Percentiles rank a stretch among this genome's conserved stretches.
Conservation (phyloP, 2,329 filamentous ascomycete genomes). For the Botryotinia globosa region DNA sequence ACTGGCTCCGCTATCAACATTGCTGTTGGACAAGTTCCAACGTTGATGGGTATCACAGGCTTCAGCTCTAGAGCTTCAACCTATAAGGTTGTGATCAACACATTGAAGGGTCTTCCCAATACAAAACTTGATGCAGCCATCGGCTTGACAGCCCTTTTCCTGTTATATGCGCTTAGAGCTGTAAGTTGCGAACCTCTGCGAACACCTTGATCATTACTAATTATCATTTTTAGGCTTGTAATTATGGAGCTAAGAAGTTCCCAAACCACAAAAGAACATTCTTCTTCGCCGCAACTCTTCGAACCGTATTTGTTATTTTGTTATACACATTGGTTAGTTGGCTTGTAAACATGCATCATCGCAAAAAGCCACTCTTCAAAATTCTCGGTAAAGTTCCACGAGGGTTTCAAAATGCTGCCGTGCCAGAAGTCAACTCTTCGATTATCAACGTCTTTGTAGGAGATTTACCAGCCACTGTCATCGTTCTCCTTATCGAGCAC, state of each 20-base stretch:
- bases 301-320: slow-evolving; percentile 87
- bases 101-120: slow-evolving; percentile 65
- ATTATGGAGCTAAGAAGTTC: slow-evolving; percentile 62
- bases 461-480: slow-evolving; percentile 80
- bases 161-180: slow-evolving; percentile 74
- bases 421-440: slow-evolving; percentile 63
- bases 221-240: slow-evolving; percentile 48
- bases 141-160: slow-evolving; percentile 74
- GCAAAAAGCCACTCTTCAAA: slow-evolving; percentile 63
- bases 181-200: neutral
- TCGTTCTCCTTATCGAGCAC: slow-evolving; percentile 95
- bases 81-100: slow-evolving; percentile 81
- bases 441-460: slow-evolving; percentile 67
- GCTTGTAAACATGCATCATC: slow-evolving; percentile 70
- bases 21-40: slow-evolving; percentile 75
- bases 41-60: slow-evolving; percentile 74
- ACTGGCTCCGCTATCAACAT: slow-evolving; percentile 93
- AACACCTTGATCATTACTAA: neutral
- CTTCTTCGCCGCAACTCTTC: slow-evolving; percentile 89
- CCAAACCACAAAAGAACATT: slow-evolving; percentile 69
- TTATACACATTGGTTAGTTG: slow-evolving; percentile 91
- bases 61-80: slow-evolving; percentile 70
- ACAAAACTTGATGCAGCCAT: slow-evolving; percentile 79
- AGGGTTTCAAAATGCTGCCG: slow-evolving; percentile 77
- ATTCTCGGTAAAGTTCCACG: slow-evolving; percentile 76